These are phyloP conservation scores for Tuber melanosporum DNA, from an alignment of 495 filamentous ascomycete species.

Conservation along the genomic window DNA sequence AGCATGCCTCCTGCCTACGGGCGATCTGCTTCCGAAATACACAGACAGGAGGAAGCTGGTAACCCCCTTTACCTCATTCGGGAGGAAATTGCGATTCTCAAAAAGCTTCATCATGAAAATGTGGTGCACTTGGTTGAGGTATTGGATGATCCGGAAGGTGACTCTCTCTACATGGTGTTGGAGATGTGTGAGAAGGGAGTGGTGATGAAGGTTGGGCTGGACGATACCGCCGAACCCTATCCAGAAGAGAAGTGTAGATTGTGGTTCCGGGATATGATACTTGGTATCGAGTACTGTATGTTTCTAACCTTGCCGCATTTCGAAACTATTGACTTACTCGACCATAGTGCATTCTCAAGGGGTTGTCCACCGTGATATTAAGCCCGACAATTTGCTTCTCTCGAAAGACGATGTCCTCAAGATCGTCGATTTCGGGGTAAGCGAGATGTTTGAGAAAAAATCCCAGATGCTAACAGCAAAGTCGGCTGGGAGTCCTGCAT, in stretches of 20 bases:
- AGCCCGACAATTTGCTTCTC: slow-evolving; percentile 90
- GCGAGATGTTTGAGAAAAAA: slow-evolving; percentile 92
- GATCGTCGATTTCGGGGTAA: slow-evolving; percentile 96
- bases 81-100: slow-evolving; percentile 98
- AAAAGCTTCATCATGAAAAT: slow-evolving; percentile 92
- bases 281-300: slow-evolving; percentile 88
- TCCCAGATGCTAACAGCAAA: slow-evolving; percentile 88
- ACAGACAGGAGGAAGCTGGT: slow-evolving; percentile 54
- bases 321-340: slow-evolving; percentile 13
- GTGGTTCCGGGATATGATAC: slow-evolving; percentile 92
- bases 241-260: slow-evolving; percentile 72
- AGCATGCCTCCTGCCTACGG: slow-evolving; percentile 20
- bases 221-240: slow-evolving; percentile 75
- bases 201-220: slow-evolving; percentile 91
- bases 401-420: slow-evolving; percentile 89
- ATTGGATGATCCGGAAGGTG: slow-evolving; percentile 87
- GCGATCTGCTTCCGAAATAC: slow-evolving; percentile 44
- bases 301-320: slow-evolving; percentile 17
- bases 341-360: slow-evolving; percentile 77
- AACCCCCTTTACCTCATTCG: slow-evolving; percentile 84
- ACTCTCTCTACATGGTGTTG: slow-evolving; percentile 95
- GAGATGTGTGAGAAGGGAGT: slow-evolving; percentile 99
- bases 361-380: slow-evolving; percentile 94
- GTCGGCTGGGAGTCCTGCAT: slow-evolving; percentile 90
- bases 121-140: slow-evolving; percentile 90